Conservation (phyloP, 371 early-diverging fungal genomes). For the Choanephora cucurbitarum region DNA sequence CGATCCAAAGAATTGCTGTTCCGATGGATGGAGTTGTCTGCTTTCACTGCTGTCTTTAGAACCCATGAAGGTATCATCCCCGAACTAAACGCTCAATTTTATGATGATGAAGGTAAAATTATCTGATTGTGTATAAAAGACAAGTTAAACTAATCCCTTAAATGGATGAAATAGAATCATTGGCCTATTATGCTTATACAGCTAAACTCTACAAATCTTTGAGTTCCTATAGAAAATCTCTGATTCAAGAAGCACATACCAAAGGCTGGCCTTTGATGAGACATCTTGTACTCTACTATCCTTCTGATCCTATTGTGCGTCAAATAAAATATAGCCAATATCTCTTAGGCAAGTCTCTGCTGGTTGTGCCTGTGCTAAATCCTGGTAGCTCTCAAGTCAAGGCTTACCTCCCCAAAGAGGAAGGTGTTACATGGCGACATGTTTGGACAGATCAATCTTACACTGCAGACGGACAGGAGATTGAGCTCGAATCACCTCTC, state of each 20-base stretch:
- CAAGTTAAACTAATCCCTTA: background rate
- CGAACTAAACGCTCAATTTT: slow-evolving; percentile 46
- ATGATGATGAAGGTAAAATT: slow-evolving; percentile 43
- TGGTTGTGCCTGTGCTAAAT: slow-evolving; percentile 28
- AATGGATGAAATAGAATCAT: slow-evolving; percentile 19
- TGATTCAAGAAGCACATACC: slow-evolving; percentile 41
- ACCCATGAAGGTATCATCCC: slow-evolving; percentile 52
- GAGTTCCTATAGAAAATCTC: slow-evolving; percentile 32
- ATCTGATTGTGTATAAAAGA: no score
- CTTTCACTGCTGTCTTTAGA: slow-evolving; percentile 45
- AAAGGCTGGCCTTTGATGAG: slow-evolving; percentile 49
- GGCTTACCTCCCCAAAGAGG: slow-evolving; percentile 36
- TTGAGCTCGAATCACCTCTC: slow-evolving; percentile 29
- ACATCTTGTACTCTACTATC: slow-evolving; percentile 47
- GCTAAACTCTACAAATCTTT: slow-evolving; percentile 33
- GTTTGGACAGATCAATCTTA: slow-evolving; percentile 38
- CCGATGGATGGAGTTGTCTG: slow-evolving; percentile 57
- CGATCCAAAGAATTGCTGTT: slow-evolving; percentile 41
- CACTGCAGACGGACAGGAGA: slow-evolving; percentile 29
- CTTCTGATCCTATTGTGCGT: slow-evolving; percentile 27
- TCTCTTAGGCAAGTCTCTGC: slow-evolving; percentile 24
- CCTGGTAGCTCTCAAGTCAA: slow-evolving; percentile 29
- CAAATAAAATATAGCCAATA: slow-evolving; percentile 31
- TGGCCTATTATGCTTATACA: slow-evolving; percentile 29
- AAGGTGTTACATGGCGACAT: slow-evolving; percentile 35